A percentile compares a stretch with the other conserved stretches of the same genome.
phyloP scores from a whole-genome alignment of 1,139 yeast genomes.

The Scheffersomyces titani region DNA sequence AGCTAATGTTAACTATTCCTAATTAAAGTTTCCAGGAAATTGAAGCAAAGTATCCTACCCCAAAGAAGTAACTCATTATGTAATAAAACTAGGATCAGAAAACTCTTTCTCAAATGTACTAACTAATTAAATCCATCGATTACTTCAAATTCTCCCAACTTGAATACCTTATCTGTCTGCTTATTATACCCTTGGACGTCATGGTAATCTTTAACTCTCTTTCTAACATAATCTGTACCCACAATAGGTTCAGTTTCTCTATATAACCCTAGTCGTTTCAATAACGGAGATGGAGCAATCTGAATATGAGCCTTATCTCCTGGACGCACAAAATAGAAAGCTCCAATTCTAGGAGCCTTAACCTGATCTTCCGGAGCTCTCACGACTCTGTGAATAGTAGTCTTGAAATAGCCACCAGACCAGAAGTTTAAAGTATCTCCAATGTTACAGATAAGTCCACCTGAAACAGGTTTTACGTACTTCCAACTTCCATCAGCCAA shows the following conservation, averaged over 20 bases:
- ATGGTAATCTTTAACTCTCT: slow-evolving; percentile 29
- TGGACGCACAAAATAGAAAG: slow-evolving; percentile 36
- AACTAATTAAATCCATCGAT: slow-evolving; percentile 25
- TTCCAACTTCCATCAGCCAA: slow-evolving; percentile 27
- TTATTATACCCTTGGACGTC: slow-evolving; percentile 22
- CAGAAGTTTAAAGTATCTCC: slow-evolving; percentile 34
- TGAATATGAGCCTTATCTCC: slow-evolving; percentile 29
- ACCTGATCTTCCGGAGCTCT: slow-evolving; percentile 34
- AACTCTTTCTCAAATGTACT: background rate
- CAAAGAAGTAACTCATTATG: no score
- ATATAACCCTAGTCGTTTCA: slow-evolving; percentile 28
- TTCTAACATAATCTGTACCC: slow-evolving; percentile 32
- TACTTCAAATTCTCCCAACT: slow-evolving; percentile 28
- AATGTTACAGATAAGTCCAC: slow-evolving; percentile 31
- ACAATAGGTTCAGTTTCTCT: slow-evolving; percentile 20
- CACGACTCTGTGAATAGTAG: slow-evolving; percentile 32
- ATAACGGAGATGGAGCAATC: slow-evolving; percentile 32
- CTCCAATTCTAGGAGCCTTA: slow-evolving; percentile 29
- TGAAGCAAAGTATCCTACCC: no score
- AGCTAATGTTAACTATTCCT: no score
- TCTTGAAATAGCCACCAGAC: slow-evolving; percentile 34
- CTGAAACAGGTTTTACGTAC: slow-evolving; percentile 28
- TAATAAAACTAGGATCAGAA: no score
- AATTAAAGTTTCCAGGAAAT: no score
- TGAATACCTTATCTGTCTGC: slow-evolving; percentile 23